Evolutionary conservation across 2,329 filamentous ascomycete genomes (phyloP), one percentile per base, ranked within the genome.

Genomic region (Pseudogymnoascus sp.): DNA sequence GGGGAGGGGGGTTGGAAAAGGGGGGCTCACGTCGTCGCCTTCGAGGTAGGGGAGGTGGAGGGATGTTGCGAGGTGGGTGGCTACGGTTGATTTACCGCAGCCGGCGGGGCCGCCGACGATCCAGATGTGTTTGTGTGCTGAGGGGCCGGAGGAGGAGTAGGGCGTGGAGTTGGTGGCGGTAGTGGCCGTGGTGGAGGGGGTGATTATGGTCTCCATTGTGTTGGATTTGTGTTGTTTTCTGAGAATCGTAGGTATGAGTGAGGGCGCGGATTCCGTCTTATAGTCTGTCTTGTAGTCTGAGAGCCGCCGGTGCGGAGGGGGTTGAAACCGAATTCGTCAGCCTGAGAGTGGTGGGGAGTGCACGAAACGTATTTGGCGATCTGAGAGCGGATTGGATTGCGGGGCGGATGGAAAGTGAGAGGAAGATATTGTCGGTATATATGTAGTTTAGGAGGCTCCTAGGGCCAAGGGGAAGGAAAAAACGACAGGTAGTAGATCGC

Each of bases 71-170:
- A 92, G 74, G 70, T 84, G 78, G 67, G 85, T 78, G 45, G 87
- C 89, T 29, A 92, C 82, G 0, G 88, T 92, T 62, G 84, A 89
- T 79, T 92, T 92, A 63, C 89, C 89, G 71, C 87, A 90, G 29
- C 89, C 89, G 45, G 89, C 88, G 60, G 89, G 89, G 29, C 89
- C 89, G 1, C 88, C 91, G 60, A 92, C 84, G 63, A 92, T 80
- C 87, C 88, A 92, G 71, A 92, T 90, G 73, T 92, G 88, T 69
- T 59, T 59, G 31, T 36, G 36, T 37, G 58, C 5, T 60, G 58
- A 29, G 36, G 58, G n/a, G 3, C 31, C 27, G 52, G 15, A 4
- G 58, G 36, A 36, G 33, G 31, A 18, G 36, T 29, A 29, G 25
- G 25, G 15, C 9, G 58, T 4, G 36, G 27, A 29, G 42, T 13